Conservation (phyloP, 2,329 filamentous ascomycete genomes). For the Albifimbria verrucaria region DNA sequence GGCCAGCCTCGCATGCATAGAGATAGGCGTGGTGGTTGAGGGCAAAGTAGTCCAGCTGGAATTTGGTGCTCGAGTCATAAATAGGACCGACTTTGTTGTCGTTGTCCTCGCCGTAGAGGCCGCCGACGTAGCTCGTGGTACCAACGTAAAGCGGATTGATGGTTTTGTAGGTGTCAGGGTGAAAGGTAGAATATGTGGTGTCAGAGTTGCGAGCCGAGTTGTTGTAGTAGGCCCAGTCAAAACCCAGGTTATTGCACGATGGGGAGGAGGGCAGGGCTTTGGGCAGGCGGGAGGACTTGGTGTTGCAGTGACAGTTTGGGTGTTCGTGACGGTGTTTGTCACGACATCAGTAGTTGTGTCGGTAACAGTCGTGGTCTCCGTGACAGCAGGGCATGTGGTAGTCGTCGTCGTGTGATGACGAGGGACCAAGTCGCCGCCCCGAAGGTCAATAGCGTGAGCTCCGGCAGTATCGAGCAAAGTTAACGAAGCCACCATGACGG, state of each 20-base stretch:
- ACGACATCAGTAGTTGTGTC: background rate
- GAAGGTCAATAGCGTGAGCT: background rate
- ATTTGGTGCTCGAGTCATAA: background rate
- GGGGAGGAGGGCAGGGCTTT: slow-evolving; percentile 12
- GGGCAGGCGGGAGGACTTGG: background rate
- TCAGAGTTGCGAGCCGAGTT: slow-evolving; percentile 15
- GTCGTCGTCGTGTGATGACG: background rate
- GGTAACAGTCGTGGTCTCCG: background rate
- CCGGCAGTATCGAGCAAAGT: background rate
- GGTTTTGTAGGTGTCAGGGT: slow-evolving; percentile 14
- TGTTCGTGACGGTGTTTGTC: background rate
- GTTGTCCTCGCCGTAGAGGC: background rate
- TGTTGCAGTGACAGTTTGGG: background rate
- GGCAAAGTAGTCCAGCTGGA: slow-evolving; percentile 16
- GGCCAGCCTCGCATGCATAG: slow-evolving; percentile 17
- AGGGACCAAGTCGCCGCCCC: background rate
- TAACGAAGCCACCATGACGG: background rate
- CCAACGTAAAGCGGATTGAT: slow-evolving; percentile 8
- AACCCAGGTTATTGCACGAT: slow-evolving; percentile 14
- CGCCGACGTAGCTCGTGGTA: slow-evolving; percentile 13
- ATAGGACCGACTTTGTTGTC: background rate
- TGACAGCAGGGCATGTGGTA: background rate
- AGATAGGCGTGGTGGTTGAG: slow-evolving; percentile 22
- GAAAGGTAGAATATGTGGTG: slow-evolving; percentile 15
- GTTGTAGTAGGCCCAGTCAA: slow-evolving; percentile 20